These are phyloP conservation scores for Corynespora cassiicola DNA, from an alignment of 2,329 filamentous ascomycete species.

Conservation along the genomic window DNA sequence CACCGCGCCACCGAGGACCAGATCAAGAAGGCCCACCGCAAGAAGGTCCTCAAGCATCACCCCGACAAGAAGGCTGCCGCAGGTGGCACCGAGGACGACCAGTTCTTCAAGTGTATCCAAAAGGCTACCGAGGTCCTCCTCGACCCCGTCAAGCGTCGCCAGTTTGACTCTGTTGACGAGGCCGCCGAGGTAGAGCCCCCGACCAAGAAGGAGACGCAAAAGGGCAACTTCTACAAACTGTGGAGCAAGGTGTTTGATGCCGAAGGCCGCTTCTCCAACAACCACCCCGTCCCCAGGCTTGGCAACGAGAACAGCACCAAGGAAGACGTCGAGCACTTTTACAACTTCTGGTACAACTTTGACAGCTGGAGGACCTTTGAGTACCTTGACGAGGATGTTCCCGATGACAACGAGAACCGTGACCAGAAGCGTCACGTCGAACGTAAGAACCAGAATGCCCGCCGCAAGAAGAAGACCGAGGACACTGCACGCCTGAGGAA, in stretches of 20 bases:
- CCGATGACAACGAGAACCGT: conserved; percentile 98
- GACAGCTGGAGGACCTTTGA: conserved; percentile 98
- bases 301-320: conserved; percentile 84
- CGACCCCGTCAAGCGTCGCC: conserved; percentile 89
- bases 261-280: conserved; percentile 91
- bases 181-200: conserved; percentile 91
- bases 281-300: conserved; percentile 84
- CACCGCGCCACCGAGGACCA: conserved; percentile 94
- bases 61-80: conserved; percentile 97
- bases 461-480: conserved; percentile 99
- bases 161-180: conserved; percentile 97
- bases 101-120: conserved; percentile 99
- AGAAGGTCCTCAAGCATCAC: conserved; percentile 99
- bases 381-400: conserved; percentile 98
- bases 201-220: conserved; percentile 85
- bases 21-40: conserved; percentile 98
- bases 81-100: conserved; percentile 87
- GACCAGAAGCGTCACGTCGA: conserved; percentile 99
- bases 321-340: conserved; percentile 92
- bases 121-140: conserved; percentile 94
- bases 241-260: conserved; percentile 91
- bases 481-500: conserved; percentile 90
- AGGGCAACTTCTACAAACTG: conserved; percentile 93
- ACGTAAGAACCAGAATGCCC: conserved; percentile 96
- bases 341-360: conserved; percentile 99